phyloP scores from a whole-genome alignment of 495 filamentous ascomycete genomes.

The Lasiosphaeriaceae sp. region DNA sequence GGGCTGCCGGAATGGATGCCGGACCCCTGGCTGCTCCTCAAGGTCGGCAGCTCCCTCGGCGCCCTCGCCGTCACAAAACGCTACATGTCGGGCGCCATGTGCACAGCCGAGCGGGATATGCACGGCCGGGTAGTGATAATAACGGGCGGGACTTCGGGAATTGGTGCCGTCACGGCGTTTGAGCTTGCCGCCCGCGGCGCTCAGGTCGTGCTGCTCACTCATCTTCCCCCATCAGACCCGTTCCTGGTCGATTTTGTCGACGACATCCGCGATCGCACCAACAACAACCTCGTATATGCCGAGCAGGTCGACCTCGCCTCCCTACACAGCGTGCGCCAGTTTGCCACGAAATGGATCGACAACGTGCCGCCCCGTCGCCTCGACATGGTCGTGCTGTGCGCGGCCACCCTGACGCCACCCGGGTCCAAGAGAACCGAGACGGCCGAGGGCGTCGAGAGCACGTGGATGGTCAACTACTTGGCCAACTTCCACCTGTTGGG shows the following conservation, averaged over 20 bases:
- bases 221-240: slow-evolving; percentile 70
- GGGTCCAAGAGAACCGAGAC: slow-evolving; percentile 53
- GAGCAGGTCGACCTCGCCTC: slow-evolving; percentile 89
- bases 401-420: slow-evolving; percentile 65
- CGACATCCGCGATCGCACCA: slow-evolving; percentile 73
- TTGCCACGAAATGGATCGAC: slow-evolving; percentile 99
- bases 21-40: slow-evolving; percentile 55
- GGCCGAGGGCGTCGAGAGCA: slow-evolving; percentile 75
- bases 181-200: slow-evolving; percentile 79
- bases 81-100: slow-evolving; percentile 72
- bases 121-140: slow-evolving; percentile 90
- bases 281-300: slow-evolving; percentile 87
- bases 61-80: slow-evolving; percentile 66
- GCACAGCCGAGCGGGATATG: slow-evolving; percentile 78
- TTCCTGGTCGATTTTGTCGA: slow-evolving; percentile 92
- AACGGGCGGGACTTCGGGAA: slow-evolving; percentile 91
- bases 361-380: slow-evolving; percentile 88
- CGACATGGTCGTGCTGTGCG: slow-evolving; percentile 89
- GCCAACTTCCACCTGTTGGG: slow-evolving; percentile 92
- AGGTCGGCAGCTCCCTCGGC: slow-evolving; percentile 53
- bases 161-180: slow-evolving; percentile 71
- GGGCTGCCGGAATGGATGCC: slow-evolving; percentile 66
- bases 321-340: slow-evolving; percentile 80
- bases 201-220: slow-evolving; percentile 86
- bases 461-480: slow-evolving; percentile 93